Evolutionary conservation across 2,329 filamentous ascomycete genomes (phyloP).

Genomic region (Conoideocrella luteorostrata): DNA sequence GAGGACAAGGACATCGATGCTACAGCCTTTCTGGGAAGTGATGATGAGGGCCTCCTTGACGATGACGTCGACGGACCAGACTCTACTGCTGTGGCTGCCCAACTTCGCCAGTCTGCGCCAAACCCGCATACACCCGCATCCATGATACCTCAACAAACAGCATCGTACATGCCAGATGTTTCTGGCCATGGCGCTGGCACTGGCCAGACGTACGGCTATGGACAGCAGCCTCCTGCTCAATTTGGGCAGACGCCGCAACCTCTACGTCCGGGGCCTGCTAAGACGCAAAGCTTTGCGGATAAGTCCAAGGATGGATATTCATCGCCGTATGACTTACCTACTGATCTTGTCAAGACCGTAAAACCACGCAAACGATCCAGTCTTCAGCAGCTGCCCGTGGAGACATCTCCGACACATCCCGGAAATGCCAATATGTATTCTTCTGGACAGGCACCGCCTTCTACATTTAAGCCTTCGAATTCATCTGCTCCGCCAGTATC

Average conservation of each 20-base stretch:
- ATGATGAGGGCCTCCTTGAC: constrained; percentile 72
- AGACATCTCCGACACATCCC: constrained; percentile 42
- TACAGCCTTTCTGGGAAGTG: constrained; percentile 67
- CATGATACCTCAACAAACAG: constrained; percentile 12
- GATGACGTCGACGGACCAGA: constrained; percentile 55
- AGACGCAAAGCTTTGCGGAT: constrained; percentile 78
- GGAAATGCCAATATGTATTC: constrained; percentile 55
- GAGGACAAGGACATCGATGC: constrained; percentile 48
- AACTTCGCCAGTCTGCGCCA: constrained; percentile 8
- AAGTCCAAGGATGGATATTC: constrained; percentile 88
- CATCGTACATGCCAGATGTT: constrained; percentile 17
- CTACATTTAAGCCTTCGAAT: constrained; percentile 16
- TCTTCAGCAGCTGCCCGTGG: constrained; percentile 47
- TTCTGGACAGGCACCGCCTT: constrained; percentile 17
- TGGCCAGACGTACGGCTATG: constrained; percentile 15
- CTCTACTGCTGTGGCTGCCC: constrained; percentile 14
- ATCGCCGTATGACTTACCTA: constrained; percentile 91
- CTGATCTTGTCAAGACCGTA: constrained; percentile 60
- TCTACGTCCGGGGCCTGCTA: constrained; percentile 39
- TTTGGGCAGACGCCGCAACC: constrained; percentile 31
- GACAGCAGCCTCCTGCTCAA: constrained; percentile 20
- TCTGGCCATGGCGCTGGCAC: constrained; percentile 5
- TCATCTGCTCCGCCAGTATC: constrained; percentile 3
- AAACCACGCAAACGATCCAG: constrained; percentile 62
- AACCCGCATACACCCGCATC: constrained; percentile 22